These are phyloP conservation scores for Stagonosporopsis cucurbitacearum DNA, from an alignment of 2,329 filamentous ascomycete genomes.

Conservation along the genomic window DNA sequence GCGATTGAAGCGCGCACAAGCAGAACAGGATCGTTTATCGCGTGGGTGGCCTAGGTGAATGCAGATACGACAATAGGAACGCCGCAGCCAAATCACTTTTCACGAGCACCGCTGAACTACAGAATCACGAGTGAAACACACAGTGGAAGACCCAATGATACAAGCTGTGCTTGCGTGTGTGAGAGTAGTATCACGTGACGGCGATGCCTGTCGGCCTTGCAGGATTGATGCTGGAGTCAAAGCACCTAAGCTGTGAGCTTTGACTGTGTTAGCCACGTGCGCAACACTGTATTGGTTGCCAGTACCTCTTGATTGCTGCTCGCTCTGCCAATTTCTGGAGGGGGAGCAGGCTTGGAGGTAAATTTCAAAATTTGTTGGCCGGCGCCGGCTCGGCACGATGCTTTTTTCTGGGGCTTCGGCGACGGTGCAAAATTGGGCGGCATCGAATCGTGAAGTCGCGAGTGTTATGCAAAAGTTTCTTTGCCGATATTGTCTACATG, in stretches of 20 bases:
- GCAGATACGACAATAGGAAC: not conserved
- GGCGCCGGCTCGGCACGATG: constrained; percentile 17
- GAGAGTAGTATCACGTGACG: constrained; percentile 10
- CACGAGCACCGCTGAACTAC: not conserved
- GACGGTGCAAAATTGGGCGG: constrained; percentile 9
- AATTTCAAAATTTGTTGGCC: constrained; percentile 14
- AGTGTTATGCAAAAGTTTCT: constrained; percentile 9
- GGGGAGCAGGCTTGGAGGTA: constrained; percentile 7
- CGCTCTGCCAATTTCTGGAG: constrained; percentile 7
- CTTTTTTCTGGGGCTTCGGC: constrained; percentile 17
- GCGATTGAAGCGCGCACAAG: not conserved
- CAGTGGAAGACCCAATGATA: constrained; percentile 7
- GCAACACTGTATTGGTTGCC: constrained; percentile 5
- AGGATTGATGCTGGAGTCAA: not conserved
- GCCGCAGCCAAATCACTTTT: not conserved
- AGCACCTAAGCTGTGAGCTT: constrained; percentile 6
- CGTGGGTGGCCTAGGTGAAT: not conserved
- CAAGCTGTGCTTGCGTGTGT: constrained; percentile 11
- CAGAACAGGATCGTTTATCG: not conserved
- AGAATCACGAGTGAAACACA: constrained; percentile 7
- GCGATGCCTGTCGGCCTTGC: not conserved
- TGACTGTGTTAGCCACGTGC: constrained; percentile 14
- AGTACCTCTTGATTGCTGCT: constrained; percentile 14
- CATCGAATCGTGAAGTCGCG: constrained; percentile 14
- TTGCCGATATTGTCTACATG: constrained; percentile 13